Evolutionary conservation across 75 land plant species (phyloP).

Genomic region (Pinus taeda): DNA sequence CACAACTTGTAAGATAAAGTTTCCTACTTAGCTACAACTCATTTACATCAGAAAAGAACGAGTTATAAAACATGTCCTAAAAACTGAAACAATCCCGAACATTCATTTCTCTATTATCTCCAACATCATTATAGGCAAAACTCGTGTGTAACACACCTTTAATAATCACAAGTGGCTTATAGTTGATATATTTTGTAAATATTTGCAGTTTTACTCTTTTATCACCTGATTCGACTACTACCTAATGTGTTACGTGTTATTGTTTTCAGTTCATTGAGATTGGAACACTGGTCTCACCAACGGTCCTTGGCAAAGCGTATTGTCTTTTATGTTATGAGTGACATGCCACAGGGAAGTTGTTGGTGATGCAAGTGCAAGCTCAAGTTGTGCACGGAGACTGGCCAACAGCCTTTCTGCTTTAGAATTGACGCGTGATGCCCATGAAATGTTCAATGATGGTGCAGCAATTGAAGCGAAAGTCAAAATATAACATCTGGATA

Average conservation of each 20-base stretch:
- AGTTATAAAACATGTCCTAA: no score
- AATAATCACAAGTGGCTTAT: no score
- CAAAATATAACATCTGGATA: conserved; percentile 1
- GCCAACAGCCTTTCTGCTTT: conserved; percentile 59
- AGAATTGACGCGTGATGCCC: conserved; percentile 53
- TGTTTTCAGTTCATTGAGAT: conserved; percentile 53
- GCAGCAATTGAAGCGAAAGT: conserved; percentile 18
- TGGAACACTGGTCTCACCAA: conserved; percentile 66
- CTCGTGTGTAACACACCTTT: no score
- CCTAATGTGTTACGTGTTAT: background rate
- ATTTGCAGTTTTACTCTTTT: background rate
- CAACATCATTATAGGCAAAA: no score
- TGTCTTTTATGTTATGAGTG: conserved; percentile 48
- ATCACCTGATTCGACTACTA: background rate
- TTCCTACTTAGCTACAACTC: no score
- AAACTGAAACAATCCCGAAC: no score
- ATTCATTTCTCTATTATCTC: no score
- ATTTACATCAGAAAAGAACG: no score
- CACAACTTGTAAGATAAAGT: no score
- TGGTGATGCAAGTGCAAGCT: conserved; percentile 70
- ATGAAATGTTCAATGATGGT: conserved; percentile 57
- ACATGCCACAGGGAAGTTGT: conserved; percentile 63
- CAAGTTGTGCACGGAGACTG: conserved; percentile 62
- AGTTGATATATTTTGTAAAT: no score
- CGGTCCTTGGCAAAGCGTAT: conserved; percentile 61